Conservation (phyloP, 371 early-diverging fungal species). For the Globomyces sp. region DNA sequence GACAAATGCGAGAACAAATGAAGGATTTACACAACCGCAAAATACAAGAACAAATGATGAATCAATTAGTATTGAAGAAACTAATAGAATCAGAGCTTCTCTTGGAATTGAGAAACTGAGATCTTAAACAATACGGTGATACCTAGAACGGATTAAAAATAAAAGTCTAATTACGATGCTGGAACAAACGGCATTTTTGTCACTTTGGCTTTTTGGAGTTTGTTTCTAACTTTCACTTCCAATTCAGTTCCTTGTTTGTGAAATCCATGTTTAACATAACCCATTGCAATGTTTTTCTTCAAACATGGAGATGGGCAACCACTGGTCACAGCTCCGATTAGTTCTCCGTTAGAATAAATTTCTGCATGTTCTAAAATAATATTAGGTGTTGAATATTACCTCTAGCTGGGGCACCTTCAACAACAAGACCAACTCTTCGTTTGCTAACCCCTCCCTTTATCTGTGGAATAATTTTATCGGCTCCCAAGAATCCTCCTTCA, state of each 20-base stretch:
- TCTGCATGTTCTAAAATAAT: slow-evolving; percentile 65
- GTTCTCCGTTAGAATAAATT: slow-evolving; percentile 58
- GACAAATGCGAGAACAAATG: slow-evolving; percentile 6
- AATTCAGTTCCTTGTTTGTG: slow-evolving; percentile 88
- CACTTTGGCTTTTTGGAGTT: slow-evolving; percentile 75
- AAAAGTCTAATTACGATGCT: background rate
- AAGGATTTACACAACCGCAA: slow-evolving; percentile 12
- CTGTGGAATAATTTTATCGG: slow-evolving; percentile 78
- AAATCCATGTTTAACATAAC: slow-evolving; percentile 81
- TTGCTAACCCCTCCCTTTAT: slow-evolving; percentile 71
- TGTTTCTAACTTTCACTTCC: slow-evolving; percentile 85
- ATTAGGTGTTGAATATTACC: slow-evolving; percentile 30
- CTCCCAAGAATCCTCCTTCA: slow-evolving; percentile 95
- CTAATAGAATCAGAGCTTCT: slow-evolving; percentile 48
- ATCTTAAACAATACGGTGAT: background rate
- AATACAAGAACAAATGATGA: slow-evolving; percentile 32
- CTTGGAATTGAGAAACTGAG: slow-evolving; percentile 50
- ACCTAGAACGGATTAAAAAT: too few species aligned
- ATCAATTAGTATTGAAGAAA: slow-evolving; percentile 44
- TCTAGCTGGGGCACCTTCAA: slow-evolving; percentile 95
- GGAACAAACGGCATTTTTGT: slow-evolving; percentile 95
- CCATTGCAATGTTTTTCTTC: slow-evolving; percentile 97
- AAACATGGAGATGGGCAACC: slow-evolving; percentile 92
- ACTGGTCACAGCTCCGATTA: slow-evolving; percentile 70
- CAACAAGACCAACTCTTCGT: slow-evolving; percentile 86